Evolutionary conservation across 192 early-diverging fungal species (phyloP), one percentile per base, ranked within the genome.

Genomic region (Mortierella alpina): DNA sequence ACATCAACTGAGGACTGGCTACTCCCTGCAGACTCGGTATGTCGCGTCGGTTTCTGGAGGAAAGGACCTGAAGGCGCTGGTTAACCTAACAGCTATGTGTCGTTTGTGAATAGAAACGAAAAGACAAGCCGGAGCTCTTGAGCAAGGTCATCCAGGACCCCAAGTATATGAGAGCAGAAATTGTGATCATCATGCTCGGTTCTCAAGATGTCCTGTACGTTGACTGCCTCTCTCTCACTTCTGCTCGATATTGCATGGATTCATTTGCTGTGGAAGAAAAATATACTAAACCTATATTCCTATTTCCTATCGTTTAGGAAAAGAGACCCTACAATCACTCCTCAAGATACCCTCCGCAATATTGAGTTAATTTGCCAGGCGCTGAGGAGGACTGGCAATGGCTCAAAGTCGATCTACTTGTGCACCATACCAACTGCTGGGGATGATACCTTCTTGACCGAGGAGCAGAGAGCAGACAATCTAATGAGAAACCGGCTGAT

Each of bases 1-100:
- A 61, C 73, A 7, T 71, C 59, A 7, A 69, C 70, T 4, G 82
- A 83, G 54, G 82, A 83, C 14, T 83, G 82, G 82, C 56, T 83
- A 6, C 82, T 57, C 47, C 74, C 73, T 59, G 70, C 82, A 49
- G 74, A 83, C 41, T 77, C 74, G 14, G 82, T 83, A 79, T 13
- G 70, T 44, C 5, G 6, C 12, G 14, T 17, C 7, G n/a, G 4
- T 12, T 50, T 17, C 14, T 7, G 5, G 5, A 2, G 3, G n/a
- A 47, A 6, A 13, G 15, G 7, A 39, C 62, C 40, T 18, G 11
- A 1, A 10, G 20, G 1, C 14, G 8, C 20, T 13, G 2, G 2
- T 22, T 10, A 0, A 49, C 14, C 12, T 70, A 10, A 5, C 20
- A 12, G 6, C 18, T 23, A 41, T 40, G 10, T 57, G 31, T 41